A percentile compares a stretch with the other conserved stretches of the same genome.
Evolutionary conservation across 1,284 basidiomycete species (phyloP).

Genomic region (Flammula alnicola): DNA sequence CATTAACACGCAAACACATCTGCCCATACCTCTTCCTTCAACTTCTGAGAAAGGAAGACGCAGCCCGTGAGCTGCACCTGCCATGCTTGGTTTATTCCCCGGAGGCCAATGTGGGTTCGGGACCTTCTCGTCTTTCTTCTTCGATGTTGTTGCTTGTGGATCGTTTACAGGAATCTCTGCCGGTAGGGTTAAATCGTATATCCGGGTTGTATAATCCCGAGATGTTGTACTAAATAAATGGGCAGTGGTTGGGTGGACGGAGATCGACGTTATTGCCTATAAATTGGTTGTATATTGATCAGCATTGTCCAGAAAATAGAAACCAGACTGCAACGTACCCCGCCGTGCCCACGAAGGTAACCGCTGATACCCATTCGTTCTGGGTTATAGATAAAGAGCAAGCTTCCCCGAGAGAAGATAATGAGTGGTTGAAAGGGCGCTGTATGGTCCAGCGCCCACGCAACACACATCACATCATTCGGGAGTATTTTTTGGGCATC

Average conservation of each 20-base stretch:
- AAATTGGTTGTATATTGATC: constrained; percentile 5
- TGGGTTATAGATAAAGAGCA: constrained; percentile 59
- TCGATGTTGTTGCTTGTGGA: neutral
- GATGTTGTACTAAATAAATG: constrained; percentile 72
- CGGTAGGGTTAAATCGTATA: constrained; percentile 61
- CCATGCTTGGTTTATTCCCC: constrained; percentile 49
- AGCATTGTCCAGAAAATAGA: neutral
- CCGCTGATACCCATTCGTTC: constrained; percentile 44
- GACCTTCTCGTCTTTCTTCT: constrained; percentile 9
- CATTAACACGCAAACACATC: constrained; percentile 65
- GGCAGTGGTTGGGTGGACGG: constrained; percentile 59
- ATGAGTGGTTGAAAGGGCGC: constrained; percentile 56
- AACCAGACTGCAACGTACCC: constrained; percentile 45
- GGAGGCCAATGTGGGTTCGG: constrained; percentile 66
- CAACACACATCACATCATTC: constrained; percentile 44
- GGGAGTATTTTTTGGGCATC: constrained; percentile 29
- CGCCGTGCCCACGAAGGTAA: constrained; percentile 68
- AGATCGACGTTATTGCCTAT: constrained; percentile 70
- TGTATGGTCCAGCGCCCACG: constrained; percentile 59
- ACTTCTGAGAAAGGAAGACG: constrained; percentile 47
- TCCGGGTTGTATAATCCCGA: constrained; percentile 63
- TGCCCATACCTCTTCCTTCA: constrained; percentile 64
- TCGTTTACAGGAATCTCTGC: constrained; percentile 30
- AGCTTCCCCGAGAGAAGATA: constrained; percentile 52
- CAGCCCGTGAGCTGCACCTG: constrained; percentile 72